These are phyloP conservation scores for Cenchrus fungigraminus DNA, from an alignment of 176 grass and related monocot species.

Conservation along the genomic window DNA sequence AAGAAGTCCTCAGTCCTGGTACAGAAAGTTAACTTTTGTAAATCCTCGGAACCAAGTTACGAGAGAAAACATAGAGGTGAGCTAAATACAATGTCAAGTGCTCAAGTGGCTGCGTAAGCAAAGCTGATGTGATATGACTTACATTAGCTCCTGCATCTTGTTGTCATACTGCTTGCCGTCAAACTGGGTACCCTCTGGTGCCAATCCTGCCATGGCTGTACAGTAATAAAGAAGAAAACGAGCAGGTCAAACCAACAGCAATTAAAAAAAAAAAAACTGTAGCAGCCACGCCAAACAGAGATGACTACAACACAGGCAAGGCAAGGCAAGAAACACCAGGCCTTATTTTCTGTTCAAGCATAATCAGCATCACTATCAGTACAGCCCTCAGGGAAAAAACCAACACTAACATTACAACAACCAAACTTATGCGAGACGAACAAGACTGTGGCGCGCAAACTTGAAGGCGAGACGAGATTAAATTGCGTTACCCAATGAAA, in stretches of 20 bases:
- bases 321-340: background rate
- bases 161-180: constrained; percentile 56
- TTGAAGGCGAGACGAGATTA: background rate
- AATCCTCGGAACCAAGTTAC: background rate
- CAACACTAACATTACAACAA: background rate
- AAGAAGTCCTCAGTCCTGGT: constrained; percentile 64
- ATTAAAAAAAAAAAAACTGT: background rate
- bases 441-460: too few relatives aligned
- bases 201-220: constrained; percentile 61
- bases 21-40: background rate
- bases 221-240: background rate
- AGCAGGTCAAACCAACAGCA: background rate
- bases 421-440: background rate
- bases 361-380: background rate
- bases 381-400: background rate
- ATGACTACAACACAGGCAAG: background rate
- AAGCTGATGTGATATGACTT: constrained; percentile 27
- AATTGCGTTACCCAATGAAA: too few relatives aligned
- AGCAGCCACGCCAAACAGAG: background rate
- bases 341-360: background rate
- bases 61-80: background rate
- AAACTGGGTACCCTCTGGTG: constrained; percentile 60
- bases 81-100: background rate
- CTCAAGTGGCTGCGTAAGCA: background rate
- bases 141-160: constrained; percentile 59